Evolutionary conservation across 768 basidiomycete species (phyloP), one percentile per base, ranked within the genome.

Genomic region (Russula olivacea): DNA sequence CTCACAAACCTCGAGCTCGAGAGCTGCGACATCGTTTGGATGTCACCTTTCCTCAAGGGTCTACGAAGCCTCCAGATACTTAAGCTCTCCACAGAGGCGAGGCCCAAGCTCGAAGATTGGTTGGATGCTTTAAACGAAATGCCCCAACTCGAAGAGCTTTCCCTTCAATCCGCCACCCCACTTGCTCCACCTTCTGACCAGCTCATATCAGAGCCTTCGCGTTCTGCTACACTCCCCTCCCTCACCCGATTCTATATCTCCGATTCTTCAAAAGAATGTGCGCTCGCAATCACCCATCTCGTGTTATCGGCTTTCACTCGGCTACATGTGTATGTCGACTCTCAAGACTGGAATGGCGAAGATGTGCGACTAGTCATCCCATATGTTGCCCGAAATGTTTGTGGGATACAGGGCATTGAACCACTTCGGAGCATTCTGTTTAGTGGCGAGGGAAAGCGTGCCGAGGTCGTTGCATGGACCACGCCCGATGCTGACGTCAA

Each of bases 111-210:
- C 15, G 34, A 34, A 8, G 41, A 51, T n/a, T 65, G 60, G 60
- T 47, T 66, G 30, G 52, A 55, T 40, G 61, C 65, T 14, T 58
- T 66, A 23, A 38, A 55, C 2, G 41, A 41, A 38, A 55, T 62
- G 56, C 41, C 61, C 25, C 49, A 62, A 34, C 52, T 66, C 10
- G 23, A 58, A 40, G 23, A 21, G 3, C 61, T 66, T 47, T 17
- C 36, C n/a, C 53, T 66, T 49, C 38, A 55, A 4, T 34, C 34
- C 1, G 30, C 64, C 36, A 43, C 52, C 36, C 61, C 61, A 21
- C 15, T 36, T 23, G 34, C 28, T 10, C 11, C 38, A 9, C 2
- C 0, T 3, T 9, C 4, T 21, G 23, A 10, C 11, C 17, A 10
- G 14, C 17, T 36, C 30, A 40, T 12, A 30, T 47, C 21, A 14